Base-by-base conservation (phyloP, 2,329 filamentous ascomycete species). In the Hortaea werneckii region DNA sequence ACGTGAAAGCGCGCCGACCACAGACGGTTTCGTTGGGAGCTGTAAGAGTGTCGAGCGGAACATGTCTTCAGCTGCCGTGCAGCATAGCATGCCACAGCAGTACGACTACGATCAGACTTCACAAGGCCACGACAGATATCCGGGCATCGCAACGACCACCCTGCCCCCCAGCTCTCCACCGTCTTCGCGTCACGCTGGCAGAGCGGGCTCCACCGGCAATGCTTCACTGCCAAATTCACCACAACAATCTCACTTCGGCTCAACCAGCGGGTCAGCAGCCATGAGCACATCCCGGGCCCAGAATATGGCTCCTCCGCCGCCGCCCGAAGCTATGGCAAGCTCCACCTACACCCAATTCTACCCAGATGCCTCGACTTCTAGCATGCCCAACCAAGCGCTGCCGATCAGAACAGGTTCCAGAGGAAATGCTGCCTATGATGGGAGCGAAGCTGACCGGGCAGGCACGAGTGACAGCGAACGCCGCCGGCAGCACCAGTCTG, bases 301-400 rank as follows among this genome's bases (percentile, higher is more conserved):
- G 55, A 13, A 8, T 20, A n/a, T 35, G 32, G 64, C 65, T 45
- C 68, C 70, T 52, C 62, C 67, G 43, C 54, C 67, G 49, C 64
- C 71, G 46, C 58, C 63, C n/a, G 54, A 54, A 56, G 82, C 84
- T 45, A 88, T 70, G 41, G 56, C 85, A 41, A 85, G 86, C 32
- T 79, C 88, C 59, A 89, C 85, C 6, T 94, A 88, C 10, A 92
- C 87, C 38, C 83, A 80, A 53, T 78, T 80, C 50, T 61, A 65
- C 42, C 57, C 58, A 13, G 59, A 62, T 13, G 41, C 49, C 40
- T 37, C 45, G 44, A 45, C 29, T 52, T 41, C 50, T 43, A 46
- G 45, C 53, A 27, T 51, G 48, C 49, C 48, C 40, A 29, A 49
- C 46, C 51, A 44, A 44, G 46, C 50, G 28, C 50, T 58, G 28